Conservation (phyloP, 441 rosid genomes). For the Iberis amara region DNA sequence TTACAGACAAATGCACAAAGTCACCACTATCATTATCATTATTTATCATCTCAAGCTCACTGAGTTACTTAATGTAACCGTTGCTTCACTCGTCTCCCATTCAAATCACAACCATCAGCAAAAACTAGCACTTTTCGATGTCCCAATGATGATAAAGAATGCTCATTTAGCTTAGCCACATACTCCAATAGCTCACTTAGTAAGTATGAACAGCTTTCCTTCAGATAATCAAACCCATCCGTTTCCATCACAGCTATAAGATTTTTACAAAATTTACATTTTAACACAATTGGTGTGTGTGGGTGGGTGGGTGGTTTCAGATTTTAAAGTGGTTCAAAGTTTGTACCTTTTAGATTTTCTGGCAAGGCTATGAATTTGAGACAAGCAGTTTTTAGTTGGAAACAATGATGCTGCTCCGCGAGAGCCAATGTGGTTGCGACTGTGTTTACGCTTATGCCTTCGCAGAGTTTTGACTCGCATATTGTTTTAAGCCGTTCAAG, state of each 20-base stretch:
- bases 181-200: conserved; percentile 60
- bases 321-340: conserved; percentile 8
- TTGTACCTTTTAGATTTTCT: conserved; percentile 55
- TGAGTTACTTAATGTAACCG: conserved; percentile 40
- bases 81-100: conserved; percentile 94
- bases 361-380: conserved; percentile 74
- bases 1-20: no score
- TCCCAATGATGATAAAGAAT: conserved; percentile 41
- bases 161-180: conserved; percentile 61
- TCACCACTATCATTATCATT: no score
- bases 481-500: conserved; percentile 69
- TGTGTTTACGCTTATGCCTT: conserved; percentile 68
- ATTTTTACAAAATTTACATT: conserved; percentile 1
- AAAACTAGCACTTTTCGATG: conserved; percentile 42
- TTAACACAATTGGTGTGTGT: no score
- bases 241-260: conserved; percentile 63
- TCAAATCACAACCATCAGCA: conserved; percentile 68
- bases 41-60: no score
- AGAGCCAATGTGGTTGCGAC: conserved; percentile 83
- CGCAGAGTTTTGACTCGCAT: conserved; percentile 69
- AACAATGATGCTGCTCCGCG: conserved; percentile 92
- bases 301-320: no score
- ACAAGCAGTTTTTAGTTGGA: conserved; percentile 70
- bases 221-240: conserved; percentile 65
- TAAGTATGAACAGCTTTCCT: conserved; percentile 59